These are phyloP conservation scores for Saksenaea vasiformis DNA, from an alignment of 371 early-diverging fungal genomes.

Conservation along the genomic window DNA sequence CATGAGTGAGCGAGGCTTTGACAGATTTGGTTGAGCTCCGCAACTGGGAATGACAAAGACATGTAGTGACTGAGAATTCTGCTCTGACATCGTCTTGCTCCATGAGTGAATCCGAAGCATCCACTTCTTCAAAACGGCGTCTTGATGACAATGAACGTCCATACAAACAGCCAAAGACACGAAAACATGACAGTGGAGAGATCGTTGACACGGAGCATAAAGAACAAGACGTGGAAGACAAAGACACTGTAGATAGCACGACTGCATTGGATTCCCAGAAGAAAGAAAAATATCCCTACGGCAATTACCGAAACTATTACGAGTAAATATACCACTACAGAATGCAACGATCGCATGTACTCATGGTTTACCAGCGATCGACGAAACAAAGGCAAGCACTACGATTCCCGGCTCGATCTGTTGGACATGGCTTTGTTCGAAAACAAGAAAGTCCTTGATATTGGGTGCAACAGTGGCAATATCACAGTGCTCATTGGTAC, in stretches of 20 bases:
- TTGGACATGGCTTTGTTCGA: slow-evolving; percentile 56
- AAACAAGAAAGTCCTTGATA: slow-evolving; percentile 70
- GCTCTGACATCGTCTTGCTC: no score
- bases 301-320: slow-evolving; percentile 26
- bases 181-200: background rate
- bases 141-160: no score
- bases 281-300: slow-evolving; percentile 9
- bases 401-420: slow-evolving; percentile 66
- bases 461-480: slow-evolving; percentile 85
- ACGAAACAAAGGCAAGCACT: slow-evolving; percentile 17
- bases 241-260: background rate
- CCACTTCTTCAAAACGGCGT: no score
- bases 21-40: no score
- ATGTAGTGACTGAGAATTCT: no score
- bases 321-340: slow-evolving; percentile 10
- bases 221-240: background rate
- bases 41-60: no score
- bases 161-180: no score
- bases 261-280: background rate
- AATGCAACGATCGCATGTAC: background rate
- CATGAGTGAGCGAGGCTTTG: no score
- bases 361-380: slow-evolving; percentile 19
- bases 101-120: no score
- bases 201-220: background rate
- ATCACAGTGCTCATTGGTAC: slow-evolving; percentile 68